A percentile compares a stretch with the other conserved stretches of the same genome.
These are phyloP conservation scores for Lepraria neglecta DNA, from an alignment of 495 filamentous ascomycete species.

Conservation along the genomic window DNA sequence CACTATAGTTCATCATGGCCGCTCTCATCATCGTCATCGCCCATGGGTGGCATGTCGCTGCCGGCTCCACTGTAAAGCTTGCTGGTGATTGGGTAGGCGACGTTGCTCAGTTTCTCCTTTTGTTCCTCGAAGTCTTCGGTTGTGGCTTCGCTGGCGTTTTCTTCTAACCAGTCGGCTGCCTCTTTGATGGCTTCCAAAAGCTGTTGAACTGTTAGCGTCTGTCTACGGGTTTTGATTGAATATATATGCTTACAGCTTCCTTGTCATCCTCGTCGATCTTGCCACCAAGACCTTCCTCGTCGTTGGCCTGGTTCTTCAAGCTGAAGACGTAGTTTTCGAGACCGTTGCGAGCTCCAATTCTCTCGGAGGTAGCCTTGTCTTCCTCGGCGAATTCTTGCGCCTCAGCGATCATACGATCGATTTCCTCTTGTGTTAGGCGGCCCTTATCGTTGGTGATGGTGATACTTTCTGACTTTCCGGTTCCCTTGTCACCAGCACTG, in stretches of 20 bases:
- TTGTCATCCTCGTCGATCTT: constrained; percentile 99
- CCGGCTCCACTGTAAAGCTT: constrained; percentile 80
- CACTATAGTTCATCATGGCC: constrained; percentile 87
- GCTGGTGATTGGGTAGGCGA: constrained; percentile 97
- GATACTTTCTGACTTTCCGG: constrained; percentile 91
- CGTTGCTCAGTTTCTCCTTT: constrained; percentile 95
- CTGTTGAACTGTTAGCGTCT: not conserved
- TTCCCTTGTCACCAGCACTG: constrained; percentile 91
- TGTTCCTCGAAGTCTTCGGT: constrained; percentile 98
- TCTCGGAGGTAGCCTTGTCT: constrained; percentile 92
- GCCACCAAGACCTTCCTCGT: constrained; percentile 92
- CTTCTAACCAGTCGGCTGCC: constrained; percentile 92
- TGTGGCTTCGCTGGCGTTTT: constrained; percentile 80
- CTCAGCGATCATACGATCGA: constrained; percentile 95
- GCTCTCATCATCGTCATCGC: constrained; percentile 52
- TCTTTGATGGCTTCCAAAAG: constrained; percentile 97
- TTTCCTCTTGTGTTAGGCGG: constrained; percentile 90
- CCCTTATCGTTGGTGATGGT: constrained; percentile 99
- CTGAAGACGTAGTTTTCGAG: constrained; percentile 96
- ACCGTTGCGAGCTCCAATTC: constrained; percentile 90
- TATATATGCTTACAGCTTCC: constrained; percentile 51
- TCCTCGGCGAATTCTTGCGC: constrained; percentile 98
- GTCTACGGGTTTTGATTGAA: not conserved
- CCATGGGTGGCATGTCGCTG: constrained; percentile 36
- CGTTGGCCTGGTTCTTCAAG: constrained; percentile 98